A percentile compares a stretch with the other conserved stretches of the same genome.
Conservation (phyloP, 2,329 filamentous ascomycete species). For the Drechslerella coelobrocha region DNA sequence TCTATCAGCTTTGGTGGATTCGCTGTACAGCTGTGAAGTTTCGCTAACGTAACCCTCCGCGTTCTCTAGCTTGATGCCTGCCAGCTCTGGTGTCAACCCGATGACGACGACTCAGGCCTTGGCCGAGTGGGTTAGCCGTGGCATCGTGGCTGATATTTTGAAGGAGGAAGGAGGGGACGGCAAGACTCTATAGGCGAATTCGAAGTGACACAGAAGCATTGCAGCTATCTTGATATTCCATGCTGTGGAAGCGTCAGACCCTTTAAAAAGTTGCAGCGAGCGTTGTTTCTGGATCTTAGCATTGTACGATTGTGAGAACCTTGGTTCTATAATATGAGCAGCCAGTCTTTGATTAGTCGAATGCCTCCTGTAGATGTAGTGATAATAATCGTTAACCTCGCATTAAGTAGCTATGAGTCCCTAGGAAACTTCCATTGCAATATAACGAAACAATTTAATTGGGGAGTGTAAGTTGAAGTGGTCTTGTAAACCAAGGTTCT, state of each 20-base stretch:
- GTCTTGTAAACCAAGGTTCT: too few relatives aligned
- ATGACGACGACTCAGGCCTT: constrained; percentile 80
- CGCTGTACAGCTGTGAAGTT: too few relatives aligned
- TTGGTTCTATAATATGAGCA: too few relatives aligned
- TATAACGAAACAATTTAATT: too few relatives aligned
- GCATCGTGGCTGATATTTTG: constrained; percentile 59
- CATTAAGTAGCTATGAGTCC: not conserved
- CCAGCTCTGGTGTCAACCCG: constrained; percentile 79
- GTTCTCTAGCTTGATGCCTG: constrained; percentile 69
- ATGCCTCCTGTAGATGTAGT: not conserved
- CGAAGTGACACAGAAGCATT: too few relatives aligned
- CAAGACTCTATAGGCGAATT: constrained; percentile 9
- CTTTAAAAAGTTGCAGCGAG: too few relatives aligned
- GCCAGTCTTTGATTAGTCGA: not conserved
- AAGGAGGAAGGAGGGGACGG: constrained; percentile 34
- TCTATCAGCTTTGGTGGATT: not conserved
- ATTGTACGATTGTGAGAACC: too few relatives aligned
- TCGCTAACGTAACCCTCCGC: constrained; percentile 1
- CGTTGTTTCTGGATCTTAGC: too few relatives aligned
- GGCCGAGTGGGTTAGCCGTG: constrained; percentile 69
- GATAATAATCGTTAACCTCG: not conserved
- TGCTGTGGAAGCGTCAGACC: too few relatives aligned
- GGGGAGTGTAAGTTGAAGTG: too few relatives aligned
- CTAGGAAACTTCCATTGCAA: too few relatives aligned
- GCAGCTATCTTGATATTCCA: too few relatives aligned